Percentiles rank a stretch among this genome's conserved stretches.
Evolutionary conservation across 805 yeast genomes (phyloP).

Genomic region (Tetrapisispora arboricola): DNA sequence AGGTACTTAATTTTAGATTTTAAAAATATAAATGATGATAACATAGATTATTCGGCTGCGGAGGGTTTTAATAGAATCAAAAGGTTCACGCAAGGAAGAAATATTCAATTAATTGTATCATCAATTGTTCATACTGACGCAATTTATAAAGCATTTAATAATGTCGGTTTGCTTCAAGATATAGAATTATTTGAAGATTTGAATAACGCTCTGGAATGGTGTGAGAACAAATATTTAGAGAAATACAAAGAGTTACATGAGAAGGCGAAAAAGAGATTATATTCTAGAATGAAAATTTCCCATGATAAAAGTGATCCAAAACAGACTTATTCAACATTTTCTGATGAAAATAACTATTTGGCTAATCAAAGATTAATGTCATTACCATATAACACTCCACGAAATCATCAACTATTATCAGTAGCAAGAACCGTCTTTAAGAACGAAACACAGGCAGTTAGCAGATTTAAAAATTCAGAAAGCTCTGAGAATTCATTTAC

Average conservation of each 20-base stretch:
- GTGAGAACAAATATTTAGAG: slow-evolving; percentile 76
- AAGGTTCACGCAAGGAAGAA: slow-evolving; percentile 59
- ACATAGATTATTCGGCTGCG: slow-evolving; percentile 88
- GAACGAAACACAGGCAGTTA: slow-evolving; percentile 22
- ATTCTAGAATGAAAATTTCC: neutral
- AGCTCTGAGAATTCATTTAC: slow-evolving; percentile 17
- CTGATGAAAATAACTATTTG: neutral
- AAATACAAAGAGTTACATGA: slow-evolving; percentile 30
- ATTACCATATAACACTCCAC: slow-evolving; percentile 30
- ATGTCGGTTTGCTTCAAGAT: slow-evolving; percentile 68
- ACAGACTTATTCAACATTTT: neutral
- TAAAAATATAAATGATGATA: slow-evolving; percentile 57
- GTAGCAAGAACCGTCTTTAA: slow-evolving; percentile 31
- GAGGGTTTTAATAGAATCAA: slow-evolving; percentile 87
- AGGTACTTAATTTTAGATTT: slow-evolving; percentile 78
- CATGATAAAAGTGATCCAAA: neutral
- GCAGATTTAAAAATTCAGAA: slow-evolving; percentile 11
- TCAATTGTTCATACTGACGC: slow-evolving; percentile 62
- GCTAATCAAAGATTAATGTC: slow-evolving; percentile 9
- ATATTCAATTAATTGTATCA: slow-evolving; percentile 64
- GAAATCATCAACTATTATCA: slow-evolving; percentile 32
- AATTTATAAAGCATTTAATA: slow-evolving; percentile 61
- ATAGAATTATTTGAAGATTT: slow-evolving; percentile 60
- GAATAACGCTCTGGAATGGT: slow-evolving; percentile 90
- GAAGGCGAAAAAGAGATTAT: slow-evolving; percentile 7